Conservation (phyloP, 2,329 filamentous ascomycete species). For the Xylariomycetidae sp. region DNA sequence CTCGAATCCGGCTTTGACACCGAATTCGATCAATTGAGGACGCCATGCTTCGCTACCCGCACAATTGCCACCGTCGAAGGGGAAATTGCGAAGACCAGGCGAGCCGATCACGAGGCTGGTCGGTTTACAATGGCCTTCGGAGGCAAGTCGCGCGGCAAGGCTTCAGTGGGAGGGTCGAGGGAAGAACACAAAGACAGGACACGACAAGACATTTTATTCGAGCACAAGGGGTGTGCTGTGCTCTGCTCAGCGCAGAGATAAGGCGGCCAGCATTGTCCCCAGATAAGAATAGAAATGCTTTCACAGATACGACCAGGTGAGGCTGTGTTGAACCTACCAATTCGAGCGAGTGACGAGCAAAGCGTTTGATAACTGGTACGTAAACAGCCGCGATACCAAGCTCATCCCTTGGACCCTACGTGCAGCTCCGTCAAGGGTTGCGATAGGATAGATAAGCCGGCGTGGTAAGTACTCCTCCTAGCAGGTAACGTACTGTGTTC, state of each 20-base stretch:
- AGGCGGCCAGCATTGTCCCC: conserved; percentile 16
- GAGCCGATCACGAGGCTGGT: conserved; percentile 5
- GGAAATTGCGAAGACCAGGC: conserved; percentile 1
- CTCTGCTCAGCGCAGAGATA: conserved; percentile 19
- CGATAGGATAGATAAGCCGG: conserved; percentile 7
- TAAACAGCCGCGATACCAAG: too few relatives aligned
- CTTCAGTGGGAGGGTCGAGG: conserved; percentile 1
- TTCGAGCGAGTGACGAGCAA: conserved; percentile 8
- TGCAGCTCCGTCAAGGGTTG: conserved; percentile 7
- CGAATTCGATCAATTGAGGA: conserved; percentile 14
- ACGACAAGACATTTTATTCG: too few relatives aligned
- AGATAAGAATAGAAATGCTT: conserved; percentile 18
- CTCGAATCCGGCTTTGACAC: conserved; percentile 19
- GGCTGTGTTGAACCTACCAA: conserved; percentile 15
- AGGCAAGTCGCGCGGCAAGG: conserved; percentile 1
- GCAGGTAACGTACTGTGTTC: too few relatives aligned
- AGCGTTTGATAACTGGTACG: too few relatives aligned
- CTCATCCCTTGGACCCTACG: conserved; percentile 5
- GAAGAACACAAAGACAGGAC: conserved; percentile 6
- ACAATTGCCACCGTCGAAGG: conserved; percentile 6
- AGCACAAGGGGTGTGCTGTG: too few relatives aligned
- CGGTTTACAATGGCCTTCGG: background rate
- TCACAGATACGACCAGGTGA: conserved; percentile 4
- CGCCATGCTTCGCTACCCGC: conserved; percentile 12
- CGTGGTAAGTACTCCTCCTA: background rate